Conservation (phyloP, 768 basidiomycete species). For the Tulasnella sp. region DNA sequence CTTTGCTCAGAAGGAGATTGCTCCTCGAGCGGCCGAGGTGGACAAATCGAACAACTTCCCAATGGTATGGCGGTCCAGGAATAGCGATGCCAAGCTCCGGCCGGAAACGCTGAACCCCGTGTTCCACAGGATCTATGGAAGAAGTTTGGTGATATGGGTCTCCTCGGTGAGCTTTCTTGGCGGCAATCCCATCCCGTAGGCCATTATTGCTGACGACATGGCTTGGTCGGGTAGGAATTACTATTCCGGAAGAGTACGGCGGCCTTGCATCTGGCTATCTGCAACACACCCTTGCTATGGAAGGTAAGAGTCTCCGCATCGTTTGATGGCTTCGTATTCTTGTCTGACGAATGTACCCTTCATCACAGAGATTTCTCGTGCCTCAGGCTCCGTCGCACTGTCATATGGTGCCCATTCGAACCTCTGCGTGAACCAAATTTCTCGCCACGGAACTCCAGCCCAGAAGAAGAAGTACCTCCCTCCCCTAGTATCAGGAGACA, state of each 20-base stretch:
- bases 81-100: background rate
- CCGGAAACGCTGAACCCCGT: slow-evolving; percentile 37
- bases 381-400: slow-evolving; percentile 89
- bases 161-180: slow-evolving; percentile 63
- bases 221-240: slow-evolving; percentile 47
- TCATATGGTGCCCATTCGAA: slow-evolving; percentile 94
- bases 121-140: slow-evolving; percentile 76
- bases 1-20: slow-evolving; percentile 82
- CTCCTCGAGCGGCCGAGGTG: slow-evolving; percentile 82
- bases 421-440: slow-evolving; percentile 81
- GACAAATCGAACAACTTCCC: slow-evolving; percentile 87
- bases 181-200: slow-evolving; percentile 39
- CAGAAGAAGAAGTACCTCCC: slow-evolving; percentile 88
- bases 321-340: background rate
- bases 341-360: background rate
- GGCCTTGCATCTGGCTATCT: slow-evolving; percentile 84
- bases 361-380: slow-evolving; percentile 65
- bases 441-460: slow-evolving; percentile 76
- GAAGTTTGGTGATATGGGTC: slow-evolving; percentile 89
- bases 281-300: slow-evolving; percentile 91
- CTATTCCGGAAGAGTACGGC: slow-evolving; percentile 77
- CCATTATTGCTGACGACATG: slow-evolving; percentile 41
- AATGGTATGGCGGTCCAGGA: slow-evolving; percentile 48
- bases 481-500: slow-evolving; percentile 71
- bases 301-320: slow-evolving; percentile 51